A percentile compares a stretch with the other conserved stretches of the same genome.
Evolutionary conservation across 1,284 basidiomycete genomes (phyloP).

Genomic region (Ustilago trichophora): DNA sequence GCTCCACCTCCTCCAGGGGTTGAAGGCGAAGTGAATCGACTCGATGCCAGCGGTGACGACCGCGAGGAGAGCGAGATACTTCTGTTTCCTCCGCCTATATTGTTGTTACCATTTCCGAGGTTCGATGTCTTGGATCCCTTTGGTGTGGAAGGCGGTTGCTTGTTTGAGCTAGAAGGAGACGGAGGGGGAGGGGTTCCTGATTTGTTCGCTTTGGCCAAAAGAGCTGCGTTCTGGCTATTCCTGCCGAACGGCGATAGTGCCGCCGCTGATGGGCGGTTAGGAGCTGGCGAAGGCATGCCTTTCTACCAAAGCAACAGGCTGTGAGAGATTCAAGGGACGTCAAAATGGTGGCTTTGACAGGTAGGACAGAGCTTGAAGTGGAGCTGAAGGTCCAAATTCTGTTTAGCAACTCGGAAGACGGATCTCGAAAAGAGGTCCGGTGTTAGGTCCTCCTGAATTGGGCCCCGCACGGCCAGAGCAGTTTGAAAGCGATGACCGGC

Average conservation of each 20-base stretch:
- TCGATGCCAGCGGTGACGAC: conserved; percentile 23
- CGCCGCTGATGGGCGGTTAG: conserved; percentile 18
- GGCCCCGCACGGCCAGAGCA: conserved; percentile 4
- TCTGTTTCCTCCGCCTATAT: conserved; percentile 12
- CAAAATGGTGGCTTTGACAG: no score
- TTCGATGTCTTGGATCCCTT: conserved; percentile 17
- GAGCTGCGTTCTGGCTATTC: conserved; percentile 47
- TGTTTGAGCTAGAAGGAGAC: conserved; percentile 9
- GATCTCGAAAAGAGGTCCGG: neutral
- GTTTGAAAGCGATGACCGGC: conserved; percentile 8
- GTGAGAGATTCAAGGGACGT: neutral
- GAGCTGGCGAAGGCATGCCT: conserved; percentile 24
- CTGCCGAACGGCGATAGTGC: conserved; percentile 49
- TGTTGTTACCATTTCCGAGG: conserved; percentile 9
- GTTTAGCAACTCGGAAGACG: conserved; percentile 17
- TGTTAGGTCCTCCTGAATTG: neutral
- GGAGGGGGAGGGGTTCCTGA: conserved; percentile 21
- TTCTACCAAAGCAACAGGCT: no score
- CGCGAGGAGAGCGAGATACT: conserved; percentile 40
- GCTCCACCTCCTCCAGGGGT: conserved; percentile 12
- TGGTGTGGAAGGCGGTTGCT: conserved; percentile 23
- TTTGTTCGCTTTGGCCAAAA: conserved; percentile 35
- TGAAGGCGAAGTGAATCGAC: conserved; percentile 11
- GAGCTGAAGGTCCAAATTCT: conserved; percentile 17
- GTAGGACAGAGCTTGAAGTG: conserved; percentile 5